phyloP scores from a whole-genome alignment of 2,329 filamentous ascomycete genomes.

The Zasmidium citrigriseum region DNA sequence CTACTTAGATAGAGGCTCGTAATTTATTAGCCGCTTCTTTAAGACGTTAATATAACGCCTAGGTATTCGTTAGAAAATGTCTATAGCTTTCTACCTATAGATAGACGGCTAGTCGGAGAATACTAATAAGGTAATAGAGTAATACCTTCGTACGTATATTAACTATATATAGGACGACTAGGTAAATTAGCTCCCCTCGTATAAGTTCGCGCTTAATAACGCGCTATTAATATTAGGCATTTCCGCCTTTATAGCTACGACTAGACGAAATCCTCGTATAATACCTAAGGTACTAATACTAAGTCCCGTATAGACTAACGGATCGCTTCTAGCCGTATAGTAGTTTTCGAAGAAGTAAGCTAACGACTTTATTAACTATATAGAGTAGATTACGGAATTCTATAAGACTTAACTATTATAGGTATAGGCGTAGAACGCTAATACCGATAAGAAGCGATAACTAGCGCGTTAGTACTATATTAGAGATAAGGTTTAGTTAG shows the following conservation, averaged over 20 bases:
- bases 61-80: too few relatives aligned
- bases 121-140: conserved; percentile 1
- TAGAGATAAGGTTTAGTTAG: not conserved
- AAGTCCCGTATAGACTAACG: not conserved
- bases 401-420: not conserved
- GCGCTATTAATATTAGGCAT: not conserved
- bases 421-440: not conserved
- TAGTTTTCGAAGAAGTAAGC: not conserved
- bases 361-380: not conserved
- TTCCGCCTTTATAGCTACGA: not conserved
- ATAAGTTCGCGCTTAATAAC: not conserved
- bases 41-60: too few relatives aligned
- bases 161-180: not conserved
- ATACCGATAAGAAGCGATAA: not conserved
- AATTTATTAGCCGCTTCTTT: too few relatives aligned
- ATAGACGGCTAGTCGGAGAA: not conserved
- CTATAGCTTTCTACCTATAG: too few relatives aligned
- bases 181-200: not conserved
- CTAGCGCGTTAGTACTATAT: not conserved
- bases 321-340: not conserved
- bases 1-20: too few relatives aligned
- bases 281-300: not conserved
- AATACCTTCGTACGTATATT: conserved; percentile 1
- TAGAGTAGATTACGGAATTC: not conserved
- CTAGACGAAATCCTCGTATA: not conserved